These are phyloP conservation scores for Schrenkiella parvula DNA, from an alignment of 345 rosid species.

Conservation along the genomic window DNA sequence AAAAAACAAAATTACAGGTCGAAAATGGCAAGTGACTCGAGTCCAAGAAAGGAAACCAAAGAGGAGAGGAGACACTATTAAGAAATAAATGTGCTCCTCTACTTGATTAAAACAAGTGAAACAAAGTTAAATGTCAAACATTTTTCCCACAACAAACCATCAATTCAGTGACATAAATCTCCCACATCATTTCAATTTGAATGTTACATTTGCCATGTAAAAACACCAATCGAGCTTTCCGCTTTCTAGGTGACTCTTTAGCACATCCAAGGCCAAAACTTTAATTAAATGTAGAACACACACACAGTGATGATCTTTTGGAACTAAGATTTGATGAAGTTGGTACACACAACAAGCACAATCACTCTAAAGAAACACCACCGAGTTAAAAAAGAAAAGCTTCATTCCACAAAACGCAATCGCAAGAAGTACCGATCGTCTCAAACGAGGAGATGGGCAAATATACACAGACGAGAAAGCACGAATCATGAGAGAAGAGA, in stretches of 20 bases:
- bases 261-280: neutral
- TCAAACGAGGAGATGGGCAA: neutral
- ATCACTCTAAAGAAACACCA: neutral
- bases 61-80: too few species aligned
- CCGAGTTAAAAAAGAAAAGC: neutral
- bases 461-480: neutral
- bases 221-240: neutral
- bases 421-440: neutral
- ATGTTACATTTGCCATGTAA: neutral
- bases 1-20: neutral
- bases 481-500: neutral
- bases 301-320: neutral
- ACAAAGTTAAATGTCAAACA: neutral
- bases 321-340: neutral
- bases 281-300: neutral
- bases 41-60: neutral
- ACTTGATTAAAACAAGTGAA: neutral
- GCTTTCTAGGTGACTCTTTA: neutral
- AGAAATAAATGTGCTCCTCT: neutral
- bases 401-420: neutral
- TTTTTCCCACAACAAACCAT: neutral
- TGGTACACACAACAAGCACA: neutral
- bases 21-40: neutral
- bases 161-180: neutral
- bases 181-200: neutral